A percentile compares a stretch with the other conserved stretches of the same genome.
Conservation (phyloP, 1,284 basidiomycete genomes). For the Ceratobasidium sp. region DNA sequence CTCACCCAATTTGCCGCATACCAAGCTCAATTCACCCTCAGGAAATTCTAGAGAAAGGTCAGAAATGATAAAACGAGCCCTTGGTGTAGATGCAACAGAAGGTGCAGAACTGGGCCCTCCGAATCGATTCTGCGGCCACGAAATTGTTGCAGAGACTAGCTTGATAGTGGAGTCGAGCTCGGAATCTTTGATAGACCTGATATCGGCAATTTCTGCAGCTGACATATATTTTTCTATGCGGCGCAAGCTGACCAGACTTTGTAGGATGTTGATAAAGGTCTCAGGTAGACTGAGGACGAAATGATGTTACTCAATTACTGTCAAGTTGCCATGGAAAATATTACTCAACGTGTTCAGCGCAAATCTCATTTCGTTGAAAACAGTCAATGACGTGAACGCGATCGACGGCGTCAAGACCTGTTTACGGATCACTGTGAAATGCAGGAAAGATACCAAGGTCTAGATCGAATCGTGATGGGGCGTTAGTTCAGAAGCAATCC, state of each 20-base stretch:
- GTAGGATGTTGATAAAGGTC: constrained; percentile 76
- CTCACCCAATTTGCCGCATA: constrained; percentile 68
- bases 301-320: not conserved
- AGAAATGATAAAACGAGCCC: constrained; percentile 78
- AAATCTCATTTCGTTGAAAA: constrained; percentile 82
- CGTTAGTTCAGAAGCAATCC: constrained; percentile 19
- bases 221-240: constrained; percentile 90
- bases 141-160: constrained; percentile 82
- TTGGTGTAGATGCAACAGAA: constrained; percentile 73
- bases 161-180: constrained; percentile 58
- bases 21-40: constrained; percentile 72
- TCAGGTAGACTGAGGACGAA: constrained; percentile 66
- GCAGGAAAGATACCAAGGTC: constrained; percentile 81
- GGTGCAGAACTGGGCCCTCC: constrained; percentile 49
- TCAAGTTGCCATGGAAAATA: constrained; percentile 56
- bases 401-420: constrained; percentile 78
- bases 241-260: constrained; percentile 83
- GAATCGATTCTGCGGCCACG: constrained; percentile 81
- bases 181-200: constrained; percentile 45
- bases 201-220: constrained; percentile 69
- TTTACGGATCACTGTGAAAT: constrained; percentile 75
- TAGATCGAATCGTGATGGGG: not conserved
- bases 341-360: constrained; percentile 47
- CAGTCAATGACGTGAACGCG: constrained; percentile 78
- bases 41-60: constrained; percentile 84